These are phyloP conservation scores for Pseudomonodictys pantanalensis DNA, from an alignment of 495 filamentous ascomycete species.

Conservation along the genomic window DNA sequence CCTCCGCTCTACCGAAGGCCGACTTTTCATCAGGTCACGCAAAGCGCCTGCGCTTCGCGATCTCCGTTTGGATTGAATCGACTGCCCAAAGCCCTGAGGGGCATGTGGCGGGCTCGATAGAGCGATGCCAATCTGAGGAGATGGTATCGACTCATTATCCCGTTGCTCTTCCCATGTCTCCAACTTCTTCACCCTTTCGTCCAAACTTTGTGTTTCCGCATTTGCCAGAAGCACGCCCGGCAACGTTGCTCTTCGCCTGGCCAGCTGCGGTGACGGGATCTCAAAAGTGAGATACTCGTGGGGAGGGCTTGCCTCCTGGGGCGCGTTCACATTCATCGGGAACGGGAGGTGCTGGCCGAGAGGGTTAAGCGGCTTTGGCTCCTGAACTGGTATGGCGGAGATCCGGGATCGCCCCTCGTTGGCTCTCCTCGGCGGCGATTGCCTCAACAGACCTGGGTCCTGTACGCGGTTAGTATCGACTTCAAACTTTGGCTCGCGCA, in stretches of 20 bases:
- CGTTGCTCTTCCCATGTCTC: conserved; percentile 19
- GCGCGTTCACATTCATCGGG: conserved; percentile 39
- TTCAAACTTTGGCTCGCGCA: neutral
- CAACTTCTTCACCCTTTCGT: conserved; percentile 4
- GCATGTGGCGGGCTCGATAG: conserved; percentile 29
- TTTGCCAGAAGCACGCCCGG: conserved; percentile 27
- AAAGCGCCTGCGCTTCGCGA: conserved; percentile 37
- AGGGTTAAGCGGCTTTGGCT: conserved; percentile 29
- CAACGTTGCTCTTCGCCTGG: conserved; percentile 30
- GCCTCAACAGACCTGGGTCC: conserved; percentile 27
- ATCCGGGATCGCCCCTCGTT: conserved; percentile 13
- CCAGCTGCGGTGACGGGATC: neutral
- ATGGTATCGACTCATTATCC: conserved; percentile 14
- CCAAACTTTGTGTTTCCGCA: conserved; percentile 14
- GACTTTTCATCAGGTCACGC: conserved; percentile 23
- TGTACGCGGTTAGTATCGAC: conserved; percentile 3
- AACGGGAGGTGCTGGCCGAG: conserved; percentile 35
- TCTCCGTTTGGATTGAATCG: conserved; percentile 26
- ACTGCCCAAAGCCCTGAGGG: neutral
- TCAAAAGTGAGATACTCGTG: conserved; percentile 32
- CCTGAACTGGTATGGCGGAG: conserved; percentile 25
- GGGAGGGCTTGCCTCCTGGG: conserved; percentile 28
- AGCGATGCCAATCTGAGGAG: conserved; percentile 32
- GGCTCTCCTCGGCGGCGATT: conserved; percentile 15
- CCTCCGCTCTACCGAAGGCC: conserved; percentile 13